These are phyloP conservation scores for Blastobotrys persicus DNA, from an alignment of 1,139 yeast species.

Conservation along the genomic window DNA sequence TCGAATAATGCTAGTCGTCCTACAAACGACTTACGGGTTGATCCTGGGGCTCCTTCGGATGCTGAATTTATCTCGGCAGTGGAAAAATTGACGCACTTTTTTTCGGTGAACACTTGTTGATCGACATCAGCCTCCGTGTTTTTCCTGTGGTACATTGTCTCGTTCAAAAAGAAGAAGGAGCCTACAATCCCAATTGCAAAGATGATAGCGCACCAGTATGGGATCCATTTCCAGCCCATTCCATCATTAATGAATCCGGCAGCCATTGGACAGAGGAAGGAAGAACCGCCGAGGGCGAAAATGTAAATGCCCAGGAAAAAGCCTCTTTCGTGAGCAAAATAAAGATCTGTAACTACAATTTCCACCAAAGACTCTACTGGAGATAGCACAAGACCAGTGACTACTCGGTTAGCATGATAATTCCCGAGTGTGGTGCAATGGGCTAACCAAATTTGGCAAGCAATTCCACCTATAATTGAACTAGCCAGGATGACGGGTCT, in stretches of 20 bases:
- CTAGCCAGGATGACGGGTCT: constrained; percentile 48
- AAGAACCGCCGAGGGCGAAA: constrained; percentile 69
- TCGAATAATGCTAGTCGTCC: constrained; percentile 12
- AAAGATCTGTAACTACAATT: constrained; percentile 41
- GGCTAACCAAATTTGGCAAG: constrained; percentile 31
- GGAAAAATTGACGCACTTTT: not conserved
- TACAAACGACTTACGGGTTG: constrained; percentile 8
- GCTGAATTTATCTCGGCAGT: not conserved
- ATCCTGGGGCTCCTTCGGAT: not conserved
- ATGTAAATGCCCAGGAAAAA: constrained; percentile 75
- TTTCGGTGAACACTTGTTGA: constrained; percentile 1
- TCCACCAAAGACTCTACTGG: constrained; percentile 58
- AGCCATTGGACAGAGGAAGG: constrained; percentile 73
- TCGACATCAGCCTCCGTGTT: constrained; percentile 20
- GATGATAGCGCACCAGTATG: constrained; percentile 72
- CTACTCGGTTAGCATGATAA: constrained; percentile 43
- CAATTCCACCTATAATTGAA: constrained; percentile 28
- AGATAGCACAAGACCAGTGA: constrained; percentile 50
- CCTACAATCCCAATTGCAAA: constrained; percentile 56
- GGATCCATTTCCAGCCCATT: constrained; percentile 72
- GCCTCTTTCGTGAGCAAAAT: constrained; percentile 75
- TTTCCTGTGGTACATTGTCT: constrained; percentile 64
- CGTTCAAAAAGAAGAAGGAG: constrained; percentile 62
- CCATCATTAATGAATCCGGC: constrained; percentile 65
- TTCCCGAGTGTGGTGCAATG: constrained; percentile 24